These are phyloP conservation scores for Spathaspora passalidarum DNA, from an alignment of 805 yeast genomes.

Conservation along the genomic window DNA sequence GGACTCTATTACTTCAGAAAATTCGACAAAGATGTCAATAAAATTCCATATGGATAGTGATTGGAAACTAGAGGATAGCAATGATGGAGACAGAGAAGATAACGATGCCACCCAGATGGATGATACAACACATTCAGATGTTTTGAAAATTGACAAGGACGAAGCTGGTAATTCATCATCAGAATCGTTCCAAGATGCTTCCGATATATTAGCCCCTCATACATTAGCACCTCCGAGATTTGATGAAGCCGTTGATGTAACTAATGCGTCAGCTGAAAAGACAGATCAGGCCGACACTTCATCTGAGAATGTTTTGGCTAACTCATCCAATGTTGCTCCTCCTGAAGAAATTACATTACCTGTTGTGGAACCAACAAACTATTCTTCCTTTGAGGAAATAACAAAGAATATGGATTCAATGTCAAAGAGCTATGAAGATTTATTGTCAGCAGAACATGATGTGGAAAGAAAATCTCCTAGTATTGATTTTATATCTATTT, in stretches of 20 bases:
- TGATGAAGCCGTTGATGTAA: constrained; percentile 4
- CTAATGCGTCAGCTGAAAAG: neutral
- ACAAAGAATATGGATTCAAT: constrained; percentile 22
- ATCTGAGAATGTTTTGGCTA: constrained; percentile 31
- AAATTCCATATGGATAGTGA: constrained; percentile 32
- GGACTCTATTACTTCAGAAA: constrained; percentile 8
- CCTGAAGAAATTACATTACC: constrained; percentile 35
- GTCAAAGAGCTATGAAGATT: constrained; percentile 30
- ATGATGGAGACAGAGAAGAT: constrained; percentile 39
- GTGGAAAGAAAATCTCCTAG: constrained; percentile 22
- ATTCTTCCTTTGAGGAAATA: constrained; percentile 39
- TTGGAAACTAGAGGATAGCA: constrained; percentile 37
- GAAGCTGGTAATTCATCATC: constrained; percentile 2
- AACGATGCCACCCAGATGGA: constrained; percentile 21
- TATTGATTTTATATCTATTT: constrained; percentile 34
- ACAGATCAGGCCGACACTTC: constrained; percentile 9
- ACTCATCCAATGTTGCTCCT: constrained; percentile 41
- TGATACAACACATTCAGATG: constrained; percentile 1
- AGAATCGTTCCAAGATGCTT: constrained; percentile 18
- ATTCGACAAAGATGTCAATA: constrained; percentile 20
- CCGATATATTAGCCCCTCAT: constrained; percentile 13
- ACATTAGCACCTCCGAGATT: constrained; percentile 18
- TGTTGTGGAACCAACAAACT: constrained; percentile 39
- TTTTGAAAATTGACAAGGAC: neutral
- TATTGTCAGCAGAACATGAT: constrained; percentile 42